A percentile compares a stretch with the other conserved stretches of the same genome.
These are phyloP conservation scores for Apiospora saccharicola DNA, from an alignment of 2,329 filamentous ascomycete genomes.

Conservation along the genomic window DNA sequence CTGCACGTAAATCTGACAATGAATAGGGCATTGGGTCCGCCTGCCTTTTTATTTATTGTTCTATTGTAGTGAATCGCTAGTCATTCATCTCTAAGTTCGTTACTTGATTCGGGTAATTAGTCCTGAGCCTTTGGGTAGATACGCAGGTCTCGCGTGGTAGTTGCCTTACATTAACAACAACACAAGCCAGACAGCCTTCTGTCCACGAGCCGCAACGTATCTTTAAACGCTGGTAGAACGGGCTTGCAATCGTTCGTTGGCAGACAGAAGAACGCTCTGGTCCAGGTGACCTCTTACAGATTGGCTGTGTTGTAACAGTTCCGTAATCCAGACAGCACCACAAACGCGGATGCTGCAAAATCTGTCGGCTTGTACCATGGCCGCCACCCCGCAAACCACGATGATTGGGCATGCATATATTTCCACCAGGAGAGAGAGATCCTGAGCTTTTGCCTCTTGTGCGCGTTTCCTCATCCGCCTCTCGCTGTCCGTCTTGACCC, in stretches of 20 bases:
- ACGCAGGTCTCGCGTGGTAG: neutral
- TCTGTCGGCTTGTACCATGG: neutral
- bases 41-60: neutral
- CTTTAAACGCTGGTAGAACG: neutral
- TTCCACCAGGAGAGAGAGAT: neutral
- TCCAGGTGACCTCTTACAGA: neutral
- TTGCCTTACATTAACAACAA: neutral
- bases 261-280: neutral
- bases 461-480: constrained; percentile 25
- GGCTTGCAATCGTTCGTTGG: neutral
- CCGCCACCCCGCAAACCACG: neutral
- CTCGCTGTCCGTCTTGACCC: constrained; percentile 7
- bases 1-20: neutral
- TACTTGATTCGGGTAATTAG: neutral
- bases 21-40: neutral
- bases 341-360: neutral
- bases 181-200: neutral
- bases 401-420: neutral
- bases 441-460: constrained; percentile 25
- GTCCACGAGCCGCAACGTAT: neutral
- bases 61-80: neutral
- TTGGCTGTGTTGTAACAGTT: neutral
- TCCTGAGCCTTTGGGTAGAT: neutral
- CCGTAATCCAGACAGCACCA: neutral
- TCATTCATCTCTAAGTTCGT: neutral